A percentile compares a stretch with the other conserved stretches of the same genome.
These are phyloP conservation scores for Paramecium sonneborni DNA, from an alignment of 73 alveolate genomes.

Conservation along the genomic window DNA sequence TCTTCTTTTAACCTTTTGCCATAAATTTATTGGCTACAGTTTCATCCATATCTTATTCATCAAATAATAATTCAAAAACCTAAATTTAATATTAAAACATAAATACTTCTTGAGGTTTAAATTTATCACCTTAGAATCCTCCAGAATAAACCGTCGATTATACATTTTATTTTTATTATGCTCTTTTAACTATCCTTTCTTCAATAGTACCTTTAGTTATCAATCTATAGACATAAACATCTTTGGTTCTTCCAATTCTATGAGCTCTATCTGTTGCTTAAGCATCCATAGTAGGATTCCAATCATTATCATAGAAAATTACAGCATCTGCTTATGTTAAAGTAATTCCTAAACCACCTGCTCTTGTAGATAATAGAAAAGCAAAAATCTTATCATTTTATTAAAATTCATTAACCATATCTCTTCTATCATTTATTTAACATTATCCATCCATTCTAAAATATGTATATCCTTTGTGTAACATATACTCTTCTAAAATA, in stretches of 20 bases:
- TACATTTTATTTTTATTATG: constrained; percentile 94
- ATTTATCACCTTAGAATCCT: constrained; percentile 95
- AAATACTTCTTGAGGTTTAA: constrained; percentile 90
- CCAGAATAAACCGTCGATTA: constrained; percentile 98
- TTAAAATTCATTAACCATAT: constrained; percentile 96
- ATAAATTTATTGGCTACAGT: constrained; percentile 46
- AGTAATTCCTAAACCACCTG: constrained; percentile 99
- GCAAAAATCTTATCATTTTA: constrained; percentile 90
- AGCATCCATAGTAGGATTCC: constrained; percentile 99
- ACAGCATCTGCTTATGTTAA: constrained; percentile 99
- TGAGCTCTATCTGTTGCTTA: constrained; percentile 99
- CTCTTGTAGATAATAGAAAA: constrained; percentile 95
- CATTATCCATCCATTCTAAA: constrained; percentile 99
- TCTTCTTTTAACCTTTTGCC: neutral
- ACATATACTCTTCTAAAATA: constrained; percentile 95
- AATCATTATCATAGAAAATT: constrained; percentile 98
- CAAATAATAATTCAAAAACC: constrained; percentile 90
- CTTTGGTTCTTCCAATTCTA: constrained; percentile 96
- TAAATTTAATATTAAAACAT: neutral
- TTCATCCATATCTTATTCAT: constrained; percentile 75
- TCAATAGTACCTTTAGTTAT: constrained; percentile 96
- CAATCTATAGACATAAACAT: constrained; percentile 94
- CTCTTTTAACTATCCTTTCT: constrained; percentile 97
- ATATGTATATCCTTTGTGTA: constrained; percentile 88
- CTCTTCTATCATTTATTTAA: constrained; percentile 92